Evolutionary conservation across 2,329 filamentous ascomycete genomes (phyloP), one percentile per base, ranked within the genome.

Genomic region (Ceratocystiopsis minuta): DNA sequence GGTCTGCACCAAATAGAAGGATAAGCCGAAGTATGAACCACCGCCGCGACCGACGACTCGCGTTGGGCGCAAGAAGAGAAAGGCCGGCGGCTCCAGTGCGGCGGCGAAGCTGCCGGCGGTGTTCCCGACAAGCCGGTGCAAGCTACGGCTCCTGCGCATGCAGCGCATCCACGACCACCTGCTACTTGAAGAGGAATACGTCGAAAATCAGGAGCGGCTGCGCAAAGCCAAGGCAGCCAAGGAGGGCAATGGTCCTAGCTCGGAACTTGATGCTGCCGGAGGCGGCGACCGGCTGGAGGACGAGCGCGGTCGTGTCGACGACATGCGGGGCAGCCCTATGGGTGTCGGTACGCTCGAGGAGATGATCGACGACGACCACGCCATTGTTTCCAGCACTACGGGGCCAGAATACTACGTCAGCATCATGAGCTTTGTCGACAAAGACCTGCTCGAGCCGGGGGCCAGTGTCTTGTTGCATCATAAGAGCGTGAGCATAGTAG

Each of bases 401-500:
- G 90, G 90, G 0, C 90, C 90, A 1, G 90, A 98, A 61, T 98
- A 94, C 71, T 98, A 96, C 60, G 90, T 98, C 51, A 95, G 87
- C 52, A 98, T 98, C 72, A 96, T 96, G 90, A 95, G 88, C 43
- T 98, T 98, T 55, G 90, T 98, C 50, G 90, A 98, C 69, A 98
- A 98, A 64, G 90, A 98, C 55, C 75, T 98, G 4, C 72, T 98
- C 36, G 90, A 98, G 62, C 90, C 90, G 2, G 92, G 92, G 46
- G 86, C 90, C 16, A 95, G 86, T 53, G 90, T 98, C 39, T 67
- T 98, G 39, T 68, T 98, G 45, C 90, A 98, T 56, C 90, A 98
- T 63, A 98, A 98, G 67, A 92, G 83, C 41, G 88, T 96, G 40
- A 95, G 88, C 36, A 93, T 98, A 37, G 90, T 98, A 28, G 90